Evolutionary conservation across 495 filamentous ascomycete genomes (phyloP), one percentile per base, ranked within the genome.

Genomic region (Lepraria neglecta): DNA sequence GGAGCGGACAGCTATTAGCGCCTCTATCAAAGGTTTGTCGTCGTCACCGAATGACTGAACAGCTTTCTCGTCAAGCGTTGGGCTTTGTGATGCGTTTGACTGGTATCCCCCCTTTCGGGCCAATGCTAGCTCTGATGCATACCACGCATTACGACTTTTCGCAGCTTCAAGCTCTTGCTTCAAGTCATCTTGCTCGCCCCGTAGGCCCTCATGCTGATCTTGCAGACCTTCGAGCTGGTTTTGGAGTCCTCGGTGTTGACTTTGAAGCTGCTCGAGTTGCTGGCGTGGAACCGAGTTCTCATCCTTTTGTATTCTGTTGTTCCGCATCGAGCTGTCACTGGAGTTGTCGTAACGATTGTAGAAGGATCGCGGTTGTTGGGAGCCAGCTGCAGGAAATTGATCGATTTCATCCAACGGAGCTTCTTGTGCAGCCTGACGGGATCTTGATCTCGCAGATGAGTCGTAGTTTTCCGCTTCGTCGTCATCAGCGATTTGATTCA

Each of bases 71-170:
- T 97, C 92, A 46, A 96, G 76, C 1, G 83, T 78, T 28, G 90
- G 86, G 67, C 80, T 90, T 50, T 84, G 80, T 14, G 88, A 84
- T 1, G 86, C 71, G 65, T 84, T 90, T 15, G 88, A 84, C 10
- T 82, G 78, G 69, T 97, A 97, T 9, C 94, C 94, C 11, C 88
- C 84, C 72, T 95, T 92, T 51, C 86, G 83, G 4, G 94, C 94
- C 59, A 97, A 73, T 17, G 94, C 89, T 33, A 99, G 75, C 72
- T 99, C 94, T 3, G 92, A 96, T 7, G 91, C 91, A 73, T 94
- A 97, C 94, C 94, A 99, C 1, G 92, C 91, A 71, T 96, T 97
- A 28, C 87, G 85, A 65, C 85, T 89, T 69, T 87, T 90, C 11
- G 85, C 77, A 4, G 83, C 75, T 68, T 97, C 91, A 6, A 99